Evolutionary conservation across 768 basidiomycete species (phyloP).

Genomic region (Tulasnella sp.): DNA sequence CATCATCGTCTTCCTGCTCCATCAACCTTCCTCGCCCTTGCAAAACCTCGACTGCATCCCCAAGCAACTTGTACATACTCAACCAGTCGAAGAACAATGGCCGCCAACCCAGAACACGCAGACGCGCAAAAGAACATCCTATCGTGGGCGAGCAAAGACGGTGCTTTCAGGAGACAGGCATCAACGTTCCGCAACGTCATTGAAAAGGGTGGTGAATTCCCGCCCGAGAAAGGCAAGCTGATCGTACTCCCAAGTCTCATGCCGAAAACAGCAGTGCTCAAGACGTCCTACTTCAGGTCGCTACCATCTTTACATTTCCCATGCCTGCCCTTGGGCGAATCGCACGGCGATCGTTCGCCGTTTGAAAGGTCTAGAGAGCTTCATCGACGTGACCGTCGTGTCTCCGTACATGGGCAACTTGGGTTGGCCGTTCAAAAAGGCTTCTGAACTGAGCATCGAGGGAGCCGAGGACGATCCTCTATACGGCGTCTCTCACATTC

Average conservation of each 20-base stretch:
- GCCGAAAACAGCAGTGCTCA: neutral
- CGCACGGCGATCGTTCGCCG: conserved; percentile 79
- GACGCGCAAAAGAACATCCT: conserved; percentile 20
- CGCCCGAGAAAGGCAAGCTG: conserved; percentile 30
- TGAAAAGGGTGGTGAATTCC: conserved; percentile 27
- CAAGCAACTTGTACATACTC: neutral
- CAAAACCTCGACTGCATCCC: neutral
- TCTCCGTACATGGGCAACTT: conserved; percentile 74
- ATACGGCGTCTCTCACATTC: conserved; percentile 55
- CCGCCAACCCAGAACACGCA: neutral
- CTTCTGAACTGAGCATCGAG: conserved; percentile 51
- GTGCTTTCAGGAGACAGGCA: conserved; percentile 29
- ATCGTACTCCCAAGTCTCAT: neutral
- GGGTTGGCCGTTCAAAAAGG: conserved; percentile 73
- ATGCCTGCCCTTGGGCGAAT: conserved; percentile 87
- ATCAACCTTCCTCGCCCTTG: neutral
- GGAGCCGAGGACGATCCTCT: conserved; percentile 65
- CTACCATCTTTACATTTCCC: conserved; percentile 16
- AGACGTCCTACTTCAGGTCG: neutral
- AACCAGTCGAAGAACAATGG: neutral
- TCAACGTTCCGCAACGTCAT: conserved; percentile 31
- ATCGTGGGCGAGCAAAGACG: conserved; percentile 29
- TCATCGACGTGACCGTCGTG: conserved; percentile 64
- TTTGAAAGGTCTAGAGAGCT: conserved; percentile 81
- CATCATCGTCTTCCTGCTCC: neutral